Conservation (phyloP, 768 basidiomycete species). For the Crassisporium funariophilum region DNA sequence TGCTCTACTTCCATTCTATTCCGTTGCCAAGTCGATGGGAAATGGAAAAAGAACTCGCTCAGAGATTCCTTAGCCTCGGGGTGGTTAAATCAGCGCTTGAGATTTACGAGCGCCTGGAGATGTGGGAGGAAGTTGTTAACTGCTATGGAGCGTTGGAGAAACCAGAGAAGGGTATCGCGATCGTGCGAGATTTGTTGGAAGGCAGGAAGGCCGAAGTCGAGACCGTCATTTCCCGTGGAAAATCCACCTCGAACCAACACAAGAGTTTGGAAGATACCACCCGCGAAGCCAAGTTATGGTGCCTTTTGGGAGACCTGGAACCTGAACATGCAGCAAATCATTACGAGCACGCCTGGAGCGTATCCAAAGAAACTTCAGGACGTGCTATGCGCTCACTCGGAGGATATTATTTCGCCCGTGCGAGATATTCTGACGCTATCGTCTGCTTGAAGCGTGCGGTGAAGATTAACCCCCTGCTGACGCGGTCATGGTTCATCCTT, state of each 20-base stretch:
- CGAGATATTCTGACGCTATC: slow-evolving; percentile 64
- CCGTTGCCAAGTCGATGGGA: slow-evolving; percentile 92
- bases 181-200: slow-evolving; percentile 85
- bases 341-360: slow-evolving; percentile 82
- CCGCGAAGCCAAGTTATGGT: slow-evolving; percentile 91
- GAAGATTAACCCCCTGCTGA: slow-evolving; percentile 83
- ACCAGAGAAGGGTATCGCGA: slow-evolving; percentile 71
- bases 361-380: slow-evolving; percentile 80
- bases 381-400: slow-evolving; percentile 93
- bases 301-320: slow-evolving; percentile 91
- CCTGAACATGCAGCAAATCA: slow-evolving; percentile 66
- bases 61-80: slow-evolving; percentile 81
- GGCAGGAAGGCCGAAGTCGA: slow-evolving; percentile 87
- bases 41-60: slow-evolving; percentile 87
- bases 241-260: slow-evolving; percentile 43
- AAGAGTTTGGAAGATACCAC: slow-evolving; percentile 57
- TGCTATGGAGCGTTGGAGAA: slow-evolving; percentile 86
- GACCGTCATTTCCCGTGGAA: slow-evolving; percentile 61
- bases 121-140: slow-evolving; percentile 97
- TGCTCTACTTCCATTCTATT: slow-evolving; percentile 79
- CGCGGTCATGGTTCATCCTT: slow-evolving; percentile 95
- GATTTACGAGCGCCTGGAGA: slow-evolving; percentile 92
- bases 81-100: slow-evolving; percentile 89
- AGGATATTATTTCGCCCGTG: slow-evolving; percentile 73
- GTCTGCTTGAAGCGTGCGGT: slow-evolving; percentile 73